Base-by-base conservation (phyloP, 2,329 filamentous ascomycete species). In the Epichloe baconii region DNA sequence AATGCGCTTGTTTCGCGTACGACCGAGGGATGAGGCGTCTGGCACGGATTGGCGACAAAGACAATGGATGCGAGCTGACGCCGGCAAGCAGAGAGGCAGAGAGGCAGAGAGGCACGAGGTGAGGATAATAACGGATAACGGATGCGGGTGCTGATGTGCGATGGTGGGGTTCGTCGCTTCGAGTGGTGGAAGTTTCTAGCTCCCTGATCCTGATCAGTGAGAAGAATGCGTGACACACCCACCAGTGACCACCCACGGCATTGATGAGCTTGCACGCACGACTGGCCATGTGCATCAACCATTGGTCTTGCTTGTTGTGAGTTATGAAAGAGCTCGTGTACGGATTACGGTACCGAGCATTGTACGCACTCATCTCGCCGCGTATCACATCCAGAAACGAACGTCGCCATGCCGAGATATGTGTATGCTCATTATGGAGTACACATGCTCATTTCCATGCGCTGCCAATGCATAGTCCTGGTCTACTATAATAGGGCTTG, bases 131-230 rank as follows among this genome's bases (percentile, higher is more conserved):
- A 31, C 26, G 26, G 26, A 31, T 11, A 4, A 4, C 31, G 3
- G 44, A 31, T 23, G 31, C 11, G 14, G 23, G n/a, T 26, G 44
- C n/a, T 2, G 44, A 19, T 8, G 44, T 4, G n/a, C 14, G 4
- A 37, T 42, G 51, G 48, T 50, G 48, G 48, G 48, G 51, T 26
- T 42, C 41, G 23, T 19, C n/a, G 12, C 19, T 21, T 19, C 17
- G 12, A 11, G n/a, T 43, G 52, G 51, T 58, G 56, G 58, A 59
- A 59, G 54, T 54, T 55, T 55, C 56, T 59, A 58, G 57, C 53
- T 55, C 12, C 53, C 54, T 7, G 19, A 19, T 19, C 21, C 17
- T 26, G 23, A 8, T 26, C 23, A 8, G 23, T 26, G 23, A 15
- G 23, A 36, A 19, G 42, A 44, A 14, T n/a, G 40, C 26, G 26